phyloP scores from a whole-genome alignment of 495 filamentous ascomycete genomes.

The Penicillium desertorum region DNA sequence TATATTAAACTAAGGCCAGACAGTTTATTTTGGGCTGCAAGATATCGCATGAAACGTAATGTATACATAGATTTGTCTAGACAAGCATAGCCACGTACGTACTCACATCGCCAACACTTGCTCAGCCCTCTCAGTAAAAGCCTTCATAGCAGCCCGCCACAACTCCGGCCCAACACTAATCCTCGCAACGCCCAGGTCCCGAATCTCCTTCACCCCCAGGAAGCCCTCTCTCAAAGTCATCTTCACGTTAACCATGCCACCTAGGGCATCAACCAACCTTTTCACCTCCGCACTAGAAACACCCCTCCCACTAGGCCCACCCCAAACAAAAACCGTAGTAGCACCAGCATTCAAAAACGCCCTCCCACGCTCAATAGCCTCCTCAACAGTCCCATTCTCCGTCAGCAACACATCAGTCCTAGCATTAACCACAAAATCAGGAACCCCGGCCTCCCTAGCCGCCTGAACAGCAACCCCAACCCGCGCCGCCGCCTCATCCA shows the following conservation, averaged over 20 bases:
- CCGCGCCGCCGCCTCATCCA: constrained; percentile 39
- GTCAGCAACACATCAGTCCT: constrained; percentile 42
- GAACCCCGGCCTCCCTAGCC: constrained; percentile 41
- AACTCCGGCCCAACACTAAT: constrained; percentile 44
- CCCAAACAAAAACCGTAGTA: constrained; percentile 50
- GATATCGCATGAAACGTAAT: not conserved
- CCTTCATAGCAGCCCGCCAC: constrained; percentile 27
- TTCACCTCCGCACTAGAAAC: constrained; percentile 38
- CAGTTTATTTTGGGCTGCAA: not conserved
- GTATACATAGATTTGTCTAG: not conserved
- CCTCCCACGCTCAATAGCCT: constrained; percentile 45
- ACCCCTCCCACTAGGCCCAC: constrained; percentile 32
- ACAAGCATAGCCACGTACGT: not conserved
- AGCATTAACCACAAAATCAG: constrained; percentile 53
- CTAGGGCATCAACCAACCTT: constrained; percentile 35
- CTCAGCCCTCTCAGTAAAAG: constrained; percentile 34
- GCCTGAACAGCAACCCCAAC: constrained; percentile 34
- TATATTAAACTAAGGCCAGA: not conserved
- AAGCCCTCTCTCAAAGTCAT: constrained; percentile 28
- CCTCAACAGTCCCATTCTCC: constrained; percentile 34
- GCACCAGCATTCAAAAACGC: constrained; percentile 48
- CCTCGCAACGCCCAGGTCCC: constrained; percentile 45
- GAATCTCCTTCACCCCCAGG: constrained; percentile 39
- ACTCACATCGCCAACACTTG: not conserved
- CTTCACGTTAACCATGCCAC: constrained; percentile 41